A percentile compares a stretch with the other conserved stretches of the same genome.
These are phyloP conservation scores for Anisodus tanguticus DNA, from an alignment of 257 asterid species.

Conservation along the genomic window DNA sequence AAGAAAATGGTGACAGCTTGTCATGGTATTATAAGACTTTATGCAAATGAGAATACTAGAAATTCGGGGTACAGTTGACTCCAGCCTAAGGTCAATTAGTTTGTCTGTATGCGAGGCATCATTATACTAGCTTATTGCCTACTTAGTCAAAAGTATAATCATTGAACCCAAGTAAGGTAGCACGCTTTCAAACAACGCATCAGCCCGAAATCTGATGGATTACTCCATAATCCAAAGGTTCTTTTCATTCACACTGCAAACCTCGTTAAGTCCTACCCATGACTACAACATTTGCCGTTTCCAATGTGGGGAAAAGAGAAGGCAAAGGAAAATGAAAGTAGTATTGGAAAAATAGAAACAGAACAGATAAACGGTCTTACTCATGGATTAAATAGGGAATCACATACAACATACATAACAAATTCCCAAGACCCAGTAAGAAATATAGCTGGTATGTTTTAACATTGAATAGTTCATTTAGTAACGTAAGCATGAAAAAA, in stretches of 20 bases:
- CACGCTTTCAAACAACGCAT: neutral
- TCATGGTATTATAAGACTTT: neutral
- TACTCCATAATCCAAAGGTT: neutral
- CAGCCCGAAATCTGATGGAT: neutral
- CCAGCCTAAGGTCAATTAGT: neutral
- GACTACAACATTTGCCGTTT: neutral
- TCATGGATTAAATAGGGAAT: neutral
- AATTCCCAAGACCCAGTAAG: neutral
- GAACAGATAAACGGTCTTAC: neutral
- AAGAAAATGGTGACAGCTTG: conserved; percentile 1
- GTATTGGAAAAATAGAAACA: neutral
- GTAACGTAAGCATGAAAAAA: neutral
- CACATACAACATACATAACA: neutral
- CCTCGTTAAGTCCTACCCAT: neutral
- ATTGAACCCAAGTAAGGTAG: neutral
- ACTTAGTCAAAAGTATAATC: neutral
- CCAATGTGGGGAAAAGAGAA: neutral
- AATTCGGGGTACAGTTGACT: neutral
- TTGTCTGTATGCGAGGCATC: neutral
- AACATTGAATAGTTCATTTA: neutral
- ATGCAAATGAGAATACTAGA: neutral
- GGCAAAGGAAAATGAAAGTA: neutral
- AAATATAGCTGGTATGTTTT: neutral
- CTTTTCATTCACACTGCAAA: neutral
- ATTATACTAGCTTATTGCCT: neutral